Conservation (phyloP, 169 alveolate genomes). For the Eimeria brunetti region DNA sequence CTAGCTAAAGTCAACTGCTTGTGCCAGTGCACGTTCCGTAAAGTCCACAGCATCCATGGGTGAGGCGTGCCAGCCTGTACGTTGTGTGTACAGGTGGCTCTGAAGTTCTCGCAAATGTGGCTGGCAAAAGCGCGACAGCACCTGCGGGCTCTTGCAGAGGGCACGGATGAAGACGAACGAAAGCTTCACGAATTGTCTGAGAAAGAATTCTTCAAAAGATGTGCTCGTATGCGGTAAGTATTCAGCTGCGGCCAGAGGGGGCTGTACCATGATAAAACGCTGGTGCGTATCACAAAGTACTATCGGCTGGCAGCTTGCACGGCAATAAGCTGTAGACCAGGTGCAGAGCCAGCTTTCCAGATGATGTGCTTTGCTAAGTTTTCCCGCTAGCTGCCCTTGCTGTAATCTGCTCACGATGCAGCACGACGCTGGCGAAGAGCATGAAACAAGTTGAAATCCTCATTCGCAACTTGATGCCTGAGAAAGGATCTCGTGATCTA, state of each 20-base stretch:
- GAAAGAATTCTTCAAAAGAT: conserved; percentile 35
- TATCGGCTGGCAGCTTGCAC: background rate
- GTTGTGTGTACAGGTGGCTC: conserved; percentile 47
- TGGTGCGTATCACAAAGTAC: background rate
- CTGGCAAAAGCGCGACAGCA: conserved; percentile 49
- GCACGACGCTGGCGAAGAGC: conserved; percentile 46
- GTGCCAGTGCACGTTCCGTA: background rate
- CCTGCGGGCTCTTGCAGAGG: conserved; percentile 50
- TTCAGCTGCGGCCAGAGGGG: no score
- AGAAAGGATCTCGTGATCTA: background rate
- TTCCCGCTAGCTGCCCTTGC: background rate
- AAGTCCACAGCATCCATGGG: background rate
- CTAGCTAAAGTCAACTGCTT: background rate
- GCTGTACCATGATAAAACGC: background rate
- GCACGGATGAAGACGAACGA: background rate
- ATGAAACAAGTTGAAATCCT: conserved; percentile 64
- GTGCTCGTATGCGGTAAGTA: conserved; percentile 60
- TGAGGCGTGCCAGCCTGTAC: background rate
- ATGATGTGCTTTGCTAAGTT: background rate
- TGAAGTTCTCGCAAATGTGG: conserved; percentile 66
- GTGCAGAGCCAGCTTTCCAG: background rate
- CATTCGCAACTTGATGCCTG: conserved; percentile 34
- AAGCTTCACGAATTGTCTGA: conserved; percentile 56
- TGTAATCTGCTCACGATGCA: background rate
- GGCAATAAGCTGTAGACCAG: background rate